Percentiles rank a stretch among this genome's conserved stretches.
phyloP scores from a whole-genome alignment of 1,284 basidiomycete species.

The Cerioporus squamosus region DNA sequence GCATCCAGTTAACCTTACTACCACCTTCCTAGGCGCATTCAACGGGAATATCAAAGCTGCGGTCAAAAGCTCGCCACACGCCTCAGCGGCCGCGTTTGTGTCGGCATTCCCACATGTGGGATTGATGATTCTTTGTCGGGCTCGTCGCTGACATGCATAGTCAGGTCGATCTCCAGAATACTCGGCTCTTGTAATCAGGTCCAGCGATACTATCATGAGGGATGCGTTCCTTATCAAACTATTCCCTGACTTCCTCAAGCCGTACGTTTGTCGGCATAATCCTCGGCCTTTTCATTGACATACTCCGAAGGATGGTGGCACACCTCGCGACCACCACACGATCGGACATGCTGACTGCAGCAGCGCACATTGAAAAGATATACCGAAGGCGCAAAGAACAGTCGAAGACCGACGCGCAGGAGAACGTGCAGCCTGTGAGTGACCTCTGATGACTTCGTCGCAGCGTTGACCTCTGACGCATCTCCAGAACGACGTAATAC shows the following conservation, averaged over 20 bases:
- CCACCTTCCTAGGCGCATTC: background rate
- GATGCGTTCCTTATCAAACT: background rate
- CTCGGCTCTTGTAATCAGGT: slow-evolving; percentile 20
- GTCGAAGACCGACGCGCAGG: background rate
- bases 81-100: background rate
- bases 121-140: background rate
- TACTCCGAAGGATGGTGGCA: too few relatives aligned
- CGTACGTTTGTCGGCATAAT: background rate
- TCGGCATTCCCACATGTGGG: background rate
- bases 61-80: background rate
- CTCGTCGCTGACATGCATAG: background rate
- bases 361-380: too few relatives aligned
- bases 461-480: too few relatives aligned
- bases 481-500: too few relatives aligned
- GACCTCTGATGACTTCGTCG: too few relatives aligned
- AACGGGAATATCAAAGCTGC: background rate
- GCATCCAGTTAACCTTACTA: background rate
- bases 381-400: too few relatives aligned
- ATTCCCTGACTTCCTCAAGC: background rate
- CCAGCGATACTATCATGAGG: slow-evolving; percentile 22
- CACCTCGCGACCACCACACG: too few relatives aligned
- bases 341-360: too few relatives aligned
- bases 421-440: slow-evolving; percentile 15
- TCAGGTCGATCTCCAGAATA: slow-evolving; percentile 27
- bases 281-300: background rate